Base-by-base conservation (phyloP, 2,329 filamentous ascomycete species). In the Aureobasidium sp. region DNA sequence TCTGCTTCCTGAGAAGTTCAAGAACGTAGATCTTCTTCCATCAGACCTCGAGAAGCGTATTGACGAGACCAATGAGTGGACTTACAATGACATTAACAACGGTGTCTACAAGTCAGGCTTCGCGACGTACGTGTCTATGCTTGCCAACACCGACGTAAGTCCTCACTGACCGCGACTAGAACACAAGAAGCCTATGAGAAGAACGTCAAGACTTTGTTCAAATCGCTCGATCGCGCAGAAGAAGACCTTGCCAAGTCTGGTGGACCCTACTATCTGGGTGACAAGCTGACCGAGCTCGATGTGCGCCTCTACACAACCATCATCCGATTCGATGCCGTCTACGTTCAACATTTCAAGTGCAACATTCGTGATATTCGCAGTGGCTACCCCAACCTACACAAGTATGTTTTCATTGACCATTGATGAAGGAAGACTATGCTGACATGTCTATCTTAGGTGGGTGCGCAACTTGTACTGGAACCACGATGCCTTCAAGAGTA, bases 391-490 rank as follows among this genome's bases (percentile, higher is more conserved):
- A 79, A 82, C 56, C 77, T 96, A 63, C 90, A 97, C 78, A 79
- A 77, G 64, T 71, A 67, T 61, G 66, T 66, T 53, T 52, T 13
- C 17, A 17, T 8, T 6, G 13, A 15, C 37, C 17, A n/a, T 42
- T 26, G 5, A 15, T 23, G n/a, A 5, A 27, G 5, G 15, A 37
- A 27, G 9, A 29, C 5, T 26, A 27, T 17, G 12, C 37, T 53
- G 26, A 10, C 36, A 48, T 5, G 53, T 50, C 9, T 56, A n/a
- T 42, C 27, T 7, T 20, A 68, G 68, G 46, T 97, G 92, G 91
- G 75, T 96, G 77, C 82, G 89, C 61, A 82, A 87, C 70, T 77
- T 96, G 68, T 97, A 96, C 78, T 96, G 91, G 91, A 87, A 87
- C 67, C 74, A 85, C 27, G 80, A 85, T 0, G 91, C 90, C 2